Conservation (phyloP, 1,139 yeast species). For the Yamadazyma oceani region DNA sequence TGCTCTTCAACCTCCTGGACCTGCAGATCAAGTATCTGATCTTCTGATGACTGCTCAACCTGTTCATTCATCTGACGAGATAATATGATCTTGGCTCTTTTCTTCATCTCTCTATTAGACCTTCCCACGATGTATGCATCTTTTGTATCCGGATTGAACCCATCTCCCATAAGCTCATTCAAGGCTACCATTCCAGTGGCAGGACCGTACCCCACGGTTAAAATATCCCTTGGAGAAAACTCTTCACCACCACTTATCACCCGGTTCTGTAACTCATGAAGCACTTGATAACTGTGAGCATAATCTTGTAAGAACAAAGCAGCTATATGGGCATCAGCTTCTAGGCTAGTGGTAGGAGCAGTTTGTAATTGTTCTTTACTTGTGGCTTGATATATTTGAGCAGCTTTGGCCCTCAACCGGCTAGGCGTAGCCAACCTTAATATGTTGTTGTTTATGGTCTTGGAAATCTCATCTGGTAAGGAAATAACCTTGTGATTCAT, state of each 20-base stretch:
- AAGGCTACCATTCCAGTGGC: constrained; percentile 89
- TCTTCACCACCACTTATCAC: constrained; percentile 27
- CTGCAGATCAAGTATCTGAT: constrained; percentile 39
- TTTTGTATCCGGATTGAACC: constrained; percentile 60
- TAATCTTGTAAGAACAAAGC: constrained; percentile 85
- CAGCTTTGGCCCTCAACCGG: constrained; percentile 55
- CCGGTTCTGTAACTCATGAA: constrained; percentile 65
- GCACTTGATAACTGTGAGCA: constrained; percentile 65
- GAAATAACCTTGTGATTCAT: constrained; percentile 44
- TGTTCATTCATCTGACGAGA: constrained; percentile 67
- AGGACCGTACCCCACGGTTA: constrained; percentile 90
- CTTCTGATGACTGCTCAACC: constrained; percentile 14
- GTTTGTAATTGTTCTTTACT: constrained; percentile 52
- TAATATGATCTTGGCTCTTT: constrained; percentile 73
- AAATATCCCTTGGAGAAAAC: constrained; percentile 64
- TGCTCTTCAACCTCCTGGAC: constrained; percentile 18
- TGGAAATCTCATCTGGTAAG: constrained; percentile 54
- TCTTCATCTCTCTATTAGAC: constrained; percentile 61
- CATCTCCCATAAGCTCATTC: constrained; percentile 73
- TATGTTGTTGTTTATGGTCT: constrained; percentile 60
- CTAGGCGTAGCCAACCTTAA: constrained; percentile 54
- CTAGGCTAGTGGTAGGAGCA: constrained; percentile 54
- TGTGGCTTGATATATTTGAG: constrained; percentile 49
- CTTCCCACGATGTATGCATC: constrained; percentile 77
- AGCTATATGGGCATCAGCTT: constrained; percentile 81